A percentile compares a stretch with the other conserved stretches of the same genome.
Conservation (phyloP, 2,329 filamentous ascomycete genomes). For the Tolypocladium ophioglossoides region DNA sequence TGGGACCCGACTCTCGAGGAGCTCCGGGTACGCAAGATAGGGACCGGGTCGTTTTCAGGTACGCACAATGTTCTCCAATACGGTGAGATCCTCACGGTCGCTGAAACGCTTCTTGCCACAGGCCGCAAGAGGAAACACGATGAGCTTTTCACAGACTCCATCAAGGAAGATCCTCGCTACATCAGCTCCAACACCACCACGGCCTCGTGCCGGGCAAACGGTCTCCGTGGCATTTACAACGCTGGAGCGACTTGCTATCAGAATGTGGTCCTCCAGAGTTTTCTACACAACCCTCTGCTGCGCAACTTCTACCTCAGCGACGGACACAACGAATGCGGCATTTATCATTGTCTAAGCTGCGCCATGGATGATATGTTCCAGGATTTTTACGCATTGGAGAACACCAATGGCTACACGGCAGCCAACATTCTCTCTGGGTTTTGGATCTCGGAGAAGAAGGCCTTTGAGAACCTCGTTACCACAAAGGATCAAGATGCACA, state of each 20-base stretch:
- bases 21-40: conserved; percentile 59
- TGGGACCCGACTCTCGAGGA: conserved; percentile 76
- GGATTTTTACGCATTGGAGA: conserved; percentile 61
- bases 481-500: conserved; percentile 96
- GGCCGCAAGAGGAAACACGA: conserved; percentile 67
- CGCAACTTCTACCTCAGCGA: conserved; percentile 88
- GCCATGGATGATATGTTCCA: conserved; percentile 67
- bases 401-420: conserved; percentile 81
- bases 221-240: conserved; percentile 88
- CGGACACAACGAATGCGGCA: conserved; percentile 67
- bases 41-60: conserved; percentile 56
- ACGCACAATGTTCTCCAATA: conserved; percentile 12
- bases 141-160: conserved; percentile 53
- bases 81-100: neutral
- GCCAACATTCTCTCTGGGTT: conserved; percentile 82
- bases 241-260: conserved; percentile 98
- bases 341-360: conserved; percentile 54
- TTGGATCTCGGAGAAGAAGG: conserved; percentile 73
- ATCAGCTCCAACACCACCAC: conserved; percentile 69
- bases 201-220: conserved; percentile 75
- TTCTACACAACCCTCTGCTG: conserved; percentile 87
- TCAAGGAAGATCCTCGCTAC: conserved; percentile 64
- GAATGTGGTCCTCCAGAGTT: conserved; percentile 86
- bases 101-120: conserved; percentile 12
- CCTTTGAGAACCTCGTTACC: conserved; percentile 67